Evolutionary conservation across 331 rosid genomes (phyloP), one percentile per base, ranked within the genome.

Genomic region (Phaseolus coccineus): DNA sequence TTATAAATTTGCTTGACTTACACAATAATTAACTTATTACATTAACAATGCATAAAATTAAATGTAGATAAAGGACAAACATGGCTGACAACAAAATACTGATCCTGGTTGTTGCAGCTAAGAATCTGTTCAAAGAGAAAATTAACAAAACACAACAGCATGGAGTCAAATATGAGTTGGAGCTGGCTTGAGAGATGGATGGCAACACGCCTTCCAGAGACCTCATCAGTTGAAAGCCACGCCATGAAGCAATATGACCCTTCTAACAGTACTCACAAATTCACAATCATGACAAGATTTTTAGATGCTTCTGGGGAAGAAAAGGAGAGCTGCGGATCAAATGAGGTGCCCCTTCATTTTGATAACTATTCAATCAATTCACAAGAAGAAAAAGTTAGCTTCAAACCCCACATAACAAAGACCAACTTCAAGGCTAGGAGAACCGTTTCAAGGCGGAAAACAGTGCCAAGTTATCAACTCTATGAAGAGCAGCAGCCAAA

Each of bases 181-280:
- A 94, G 94, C 83, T 94, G 98, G 98, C 92, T 94, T 16, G 98
- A 94, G 51, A 79, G 98, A 55, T 94, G 98, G 98, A 94, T 94
- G 98, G 97, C 98, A 35, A 94, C 98, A 11, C 91, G 98, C n/a
- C 70, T 86, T 66, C 91, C 94, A 0, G 98, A 92, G 11, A 81
- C 71, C 81, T 67, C 92, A 65, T 74, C 85, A 8, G 86, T 79
- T 30, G 97, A 92, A 72, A 88, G 87, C 78, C 86, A 82, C 73
- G 69, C 64, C 37, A 77, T 78, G 81, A 82, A 81, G 74, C 87
- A 87, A 10, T 67, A 82, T 58, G 91, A 87, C 58, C 63, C 81
- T 69, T 58, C 81, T 42, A 56, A 71, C 31, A 78, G 74, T 64
- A 87, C 69, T 64, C 89, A 87, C 57, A 68, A 63, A 25, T 42